Conservation (phyloP, 2,329 filamentous ascomycete species). For the Hypoxylon sp. region DNA sequence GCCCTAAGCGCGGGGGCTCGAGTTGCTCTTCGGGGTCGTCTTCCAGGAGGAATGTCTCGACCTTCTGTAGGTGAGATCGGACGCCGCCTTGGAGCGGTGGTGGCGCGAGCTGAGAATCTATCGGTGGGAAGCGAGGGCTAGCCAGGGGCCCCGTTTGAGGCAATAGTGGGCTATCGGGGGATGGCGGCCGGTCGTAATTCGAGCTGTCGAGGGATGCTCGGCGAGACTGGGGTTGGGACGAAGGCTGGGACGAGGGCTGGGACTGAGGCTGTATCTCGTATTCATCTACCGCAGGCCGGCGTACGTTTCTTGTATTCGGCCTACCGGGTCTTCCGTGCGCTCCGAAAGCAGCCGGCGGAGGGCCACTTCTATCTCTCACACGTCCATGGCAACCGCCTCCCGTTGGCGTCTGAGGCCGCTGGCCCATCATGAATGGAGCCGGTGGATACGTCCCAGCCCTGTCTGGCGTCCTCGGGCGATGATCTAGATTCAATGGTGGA, state of each 20-base stretch:
- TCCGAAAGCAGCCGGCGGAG: conserved; percentile 40
- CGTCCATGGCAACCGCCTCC: conserved; percentile 16
- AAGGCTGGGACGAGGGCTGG: conserved; percentile 17
- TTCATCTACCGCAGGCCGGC: conserved; percentile 35
- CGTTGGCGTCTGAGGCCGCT: conserved; percentile 32
- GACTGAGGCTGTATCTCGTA: conserved; percentile 31
- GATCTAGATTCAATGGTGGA: conserved; percentile 32
- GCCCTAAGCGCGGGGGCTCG: conserved; percentile 19
- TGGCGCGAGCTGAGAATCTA: conserved; percentile 34
- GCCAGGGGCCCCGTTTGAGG: conserved; percentile 48
- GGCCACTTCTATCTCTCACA: conserved; percentile 30
- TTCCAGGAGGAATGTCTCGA: conserved; percentile 14
- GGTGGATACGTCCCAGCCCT: conserved; percentile 37
- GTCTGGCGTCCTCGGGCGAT: conserved; percentile 33
- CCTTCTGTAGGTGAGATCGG: conserved; percentile 8
- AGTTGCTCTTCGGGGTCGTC: conserved; percentile 10
- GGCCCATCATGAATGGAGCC: conserved; percentile 17
- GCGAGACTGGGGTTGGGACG: conserved; percentile 17
- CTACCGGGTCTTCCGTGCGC: conserved; percentile 30
- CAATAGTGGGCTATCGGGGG: conserved; percentile 47
- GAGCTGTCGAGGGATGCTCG: conserved; percentile 42
- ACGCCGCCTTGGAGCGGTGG: conserved; percentile 22
- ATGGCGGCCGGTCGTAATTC: conserved; percentile 40
- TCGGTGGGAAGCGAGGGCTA: conserved; percentile 42
- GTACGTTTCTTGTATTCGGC: conserved; percentile 35